Evolutionary conservation across 2,329 filamentous ascomycete species (phyloP), one percentile per base, ranked within the genome.

Genomic region (Cladophialophora immunda): DNA sequence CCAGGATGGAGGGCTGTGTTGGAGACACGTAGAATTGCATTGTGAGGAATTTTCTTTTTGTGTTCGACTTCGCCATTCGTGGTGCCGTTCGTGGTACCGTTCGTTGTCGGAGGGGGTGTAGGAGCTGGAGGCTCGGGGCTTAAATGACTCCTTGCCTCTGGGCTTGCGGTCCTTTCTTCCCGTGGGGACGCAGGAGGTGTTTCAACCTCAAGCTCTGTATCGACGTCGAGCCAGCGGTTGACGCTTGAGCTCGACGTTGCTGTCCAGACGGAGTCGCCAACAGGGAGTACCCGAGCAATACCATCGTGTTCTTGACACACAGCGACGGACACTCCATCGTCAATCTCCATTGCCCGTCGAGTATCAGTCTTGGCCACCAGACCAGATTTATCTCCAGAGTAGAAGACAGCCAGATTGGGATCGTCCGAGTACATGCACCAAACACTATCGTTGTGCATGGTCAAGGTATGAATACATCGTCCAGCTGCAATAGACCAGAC

Each of bases 371-470:
- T 99, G 62, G 93, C 94, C n/a, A 99, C 90, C 68, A 97, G 81
- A 2, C 95, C 95, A 0, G 93, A 94, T 59, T 94, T 90, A 79
- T 99, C 95, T 73, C 91, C 92, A 64, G 94, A 98, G 81, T 98
- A 98, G 79, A 99, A 98, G 32, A 97, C 87, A 9, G 90, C 90
- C 3, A 99, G 85, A 66, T 91, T 86, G 0, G 94, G 93, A 73
- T 97, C 89, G 62, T 94, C 90, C 0, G 95, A 97, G 79, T 91
- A 97, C 25, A 99, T 84, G 1, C 93, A 96, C 95, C 95, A 99
- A 25, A 99, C 92, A 76, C 94, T 97, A 76, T 97, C 93, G 76
- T 97, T 97, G 81, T 99, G 95, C 95, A 99, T 99, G 62, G 94
- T 97, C 73, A 99, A 86, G 0, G 95, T 99, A 79, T 97, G 93